phyloP scores from a whole-genome alignment of 768 basidiomycete genomes.

The Galerina marginata region DNA sequence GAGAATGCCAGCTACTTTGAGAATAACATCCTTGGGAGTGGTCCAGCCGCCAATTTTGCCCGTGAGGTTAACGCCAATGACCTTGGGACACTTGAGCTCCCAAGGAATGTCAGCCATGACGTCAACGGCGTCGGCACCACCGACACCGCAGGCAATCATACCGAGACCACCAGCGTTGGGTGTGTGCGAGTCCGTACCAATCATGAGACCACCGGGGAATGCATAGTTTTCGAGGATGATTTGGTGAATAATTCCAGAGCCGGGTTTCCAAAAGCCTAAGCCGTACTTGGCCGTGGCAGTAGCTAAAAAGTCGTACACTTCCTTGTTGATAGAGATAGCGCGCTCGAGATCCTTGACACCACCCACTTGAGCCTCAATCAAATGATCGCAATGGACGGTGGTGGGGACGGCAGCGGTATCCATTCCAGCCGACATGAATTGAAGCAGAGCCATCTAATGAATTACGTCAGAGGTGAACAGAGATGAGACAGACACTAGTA shows the following conservation, averaged over 20 bases:
- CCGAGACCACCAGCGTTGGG: constrained; percentile 99
- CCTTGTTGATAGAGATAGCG: constrained; percentile 93
- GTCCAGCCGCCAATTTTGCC: constrained; percentile 98
- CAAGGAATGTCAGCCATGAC: constrained; percentile 98
- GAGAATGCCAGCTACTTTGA: constrained; percentile 98
- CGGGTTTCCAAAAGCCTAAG: constrained; percentile 99
- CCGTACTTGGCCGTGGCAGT: constrained; percentile 98
- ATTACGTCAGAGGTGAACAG: constrained; percentile 36
- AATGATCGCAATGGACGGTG: constrained; percentile 98
- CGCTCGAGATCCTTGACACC: constrained; percentile 93
- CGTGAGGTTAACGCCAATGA: constrained; percentile 95
- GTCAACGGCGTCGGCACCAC: constrained; percentile 98
- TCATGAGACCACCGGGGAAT: constrained; percentile 99
- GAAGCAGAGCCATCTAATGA: constrained; percentile 93
- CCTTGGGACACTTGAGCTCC: constrained; percentile 99
- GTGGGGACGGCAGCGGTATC: constrained; percentile 97
- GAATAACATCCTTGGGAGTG: constrained; percentile 97
- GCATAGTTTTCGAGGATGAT: constrained; percentile 99
- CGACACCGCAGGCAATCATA: constrained; percentile 99
- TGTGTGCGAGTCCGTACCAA: constrained; percentile 99
- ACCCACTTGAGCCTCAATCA: constrained; percentile 96
- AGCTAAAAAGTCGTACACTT: constrained; percentile 99
- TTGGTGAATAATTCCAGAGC: constrained; percentile 99
- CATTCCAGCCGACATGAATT: constrained; percentile 99
- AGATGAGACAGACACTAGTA: constrained; percentile 23